phyloP scores from a whole-genome alignment of 2,329 filamentous ascomycete species.

The Penicillium hordei region DNA sequence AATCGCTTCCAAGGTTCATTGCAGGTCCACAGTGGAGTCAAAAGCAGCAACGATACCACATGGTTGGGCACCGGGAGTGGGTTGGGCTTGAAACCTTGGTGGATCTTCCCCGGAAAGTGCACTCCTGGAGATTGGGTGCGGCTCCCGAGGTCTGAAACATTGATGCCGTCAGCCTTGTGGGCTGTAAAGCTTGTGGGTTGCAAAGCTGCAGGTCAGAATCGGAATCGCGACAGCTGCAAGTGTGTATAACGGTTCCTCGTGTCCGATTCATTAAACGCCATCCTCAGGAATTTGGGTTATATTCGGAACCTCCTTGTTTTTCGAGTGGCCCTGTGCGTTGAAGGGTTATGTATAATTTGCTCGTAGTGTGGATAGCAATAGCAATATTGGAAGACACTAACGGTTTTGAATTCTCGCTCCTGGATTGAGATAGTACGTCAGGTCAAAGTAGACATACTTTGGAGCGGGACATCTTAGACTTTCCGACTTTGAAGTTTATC shows the following conservation, averaged over 20 bases:
- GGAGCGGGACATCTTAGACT: background rate
- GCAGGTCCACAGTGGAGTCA: background rate
- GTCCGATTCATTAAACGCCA: background rate
- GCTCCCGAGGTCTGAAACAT: background rate
- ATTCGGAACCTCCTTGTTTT: no score
- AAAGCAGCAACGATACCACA: background rate
- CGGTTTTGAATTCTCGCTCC: background rate
- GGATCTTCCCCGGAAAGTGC: background rate
- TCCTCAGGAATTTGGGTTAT: background rate
- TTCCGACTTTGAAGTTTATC: background rate
- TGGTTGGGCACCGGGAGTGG: background rate
- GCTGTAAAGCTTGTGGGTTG: background rate
- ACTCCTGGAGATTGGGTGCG: background rate
- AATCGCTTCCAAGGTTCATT: background rate
- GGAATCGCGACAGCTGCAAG: background rate
- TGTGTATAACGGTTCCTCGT: no score
- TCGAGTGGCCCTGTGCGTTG: background rate
- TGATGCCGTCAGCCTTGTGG: background rate
- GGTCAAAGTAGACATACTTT: background rate
- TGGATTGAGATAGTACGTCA: background rate
- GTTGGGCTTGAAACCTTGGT: no score
- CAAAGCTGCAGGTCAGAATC: background rate
- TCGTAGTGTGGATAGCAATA: background rate
- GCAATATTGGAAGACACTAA: no score
- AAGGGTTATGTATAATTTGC: background rate